Evolutionary conservation across 108 stramenopile genomes (phyloP).

Genomic region (Nitzschia putrida): DNA sequence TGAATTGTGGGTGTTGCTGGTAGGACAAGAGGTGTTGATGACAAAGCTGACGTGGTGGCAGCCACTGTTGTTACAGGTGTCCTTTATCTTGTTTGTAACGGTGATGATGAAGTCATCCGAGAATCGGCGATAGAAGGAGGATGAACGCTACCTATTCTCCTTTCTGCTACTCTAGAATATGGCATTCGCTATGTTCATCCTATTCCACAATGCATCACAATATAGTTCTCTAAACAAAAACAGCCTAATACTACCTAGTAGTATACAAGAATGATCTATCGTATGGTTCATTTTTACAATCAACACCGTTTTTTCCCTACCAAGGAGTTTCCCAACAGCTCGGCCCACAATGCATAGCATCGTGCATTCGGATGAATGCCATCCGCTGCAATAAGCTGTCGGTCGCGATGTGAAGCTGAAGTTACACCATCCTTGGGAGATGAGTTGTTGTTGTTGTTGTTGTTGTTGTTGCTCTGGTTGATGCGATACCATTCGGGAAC

Average conservation of each 20-base stretch:
- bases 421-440: constrained; percentile 16
- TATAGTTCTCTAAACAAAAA: too few species aligned
- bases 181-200: too few species aligned
- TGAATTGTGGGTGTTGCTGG: not conserved
- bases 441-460: constrained; percentile 10
- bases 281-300: not conserved
- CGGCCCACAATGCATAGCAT: constrained; percentile 60
- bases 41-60: not conserved
- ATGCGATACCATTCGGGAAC: constrained; percentile 52
- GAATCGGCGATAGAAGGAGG: too few species aligned
- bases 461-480: not conserved
- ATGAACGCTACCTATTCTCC: too few species aligned
- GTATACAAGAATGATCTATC: not conserved
- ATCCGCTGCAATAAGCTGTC: constrained; percentile 44
- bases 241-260: not conserved
- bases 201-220: too few species aligned
- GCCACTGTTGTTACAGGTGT: not conserved
- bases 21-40: constrained; percentile 1
- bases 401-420: not conserved
- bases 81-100: not conserved
- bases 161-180: too few species aligned
- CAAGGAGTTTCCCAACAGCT: constrained; percentile 4
- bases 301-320: not conserved
- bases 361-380: constrained; percentile 70
- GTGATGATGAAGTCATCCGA: too few species aligned